Percentiles rank a stretch among this genome's conserved stretches.
Evolutionary conservation across 345 rosid species (phyloP).

Genomic region (Melaleuca quinquenervia): DNA sequence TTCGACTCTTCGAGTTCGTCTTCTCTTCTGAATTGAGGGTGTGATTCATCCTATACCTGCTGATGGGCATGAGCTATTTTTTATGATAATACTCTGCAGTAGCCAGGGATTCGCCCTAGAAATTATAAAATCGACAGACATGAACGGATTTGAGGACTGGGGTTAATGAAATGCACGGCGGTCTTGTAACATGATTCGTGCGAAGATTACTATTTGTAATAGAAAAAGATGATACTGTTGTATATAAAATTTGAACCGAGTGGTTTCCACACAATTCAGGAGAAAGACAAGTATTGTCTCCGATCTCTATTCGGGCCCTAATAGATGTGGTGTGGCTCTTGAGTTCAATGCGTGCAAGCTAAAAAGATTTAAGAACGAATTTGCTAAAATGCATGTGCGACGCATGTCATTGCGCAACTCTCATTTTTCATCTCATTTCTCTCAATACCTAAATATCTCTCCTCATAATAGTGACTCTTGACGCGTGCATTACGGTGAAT

Average conservation of each 20-base stretch:
- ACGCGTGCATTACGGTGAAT: background rate
- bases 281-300: background rate
- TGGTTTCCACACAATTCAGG: background rate
- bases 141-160: background rate
- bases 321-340: background rate
- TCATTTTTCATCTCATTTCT: background rate
- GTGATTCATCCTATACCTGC: too few relatives aligned
- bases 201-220: background rate
- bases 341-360: background rate
- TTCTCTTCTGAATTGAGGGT: background rate
- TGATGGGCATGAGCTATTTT: background rate
- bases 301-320: background rate
- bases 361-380: background rate
- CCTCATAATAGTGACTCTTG: background rate
- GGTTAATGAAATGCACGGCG: background rate
- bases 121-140: background rate
- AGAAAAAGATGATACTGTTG: background rate
- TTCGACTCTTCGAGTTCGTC: background rate
- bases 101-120: background rate
- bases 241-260: background rate
- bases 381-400: background rate
- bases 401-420: background rate
- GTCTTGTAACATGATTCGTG: background rate
- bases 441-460: background rate
- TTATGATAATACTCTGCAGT: background rate